These are phyloP conservation scores for Tolypocladium album DNA, from an alignment of 2,329 filamentous ascomycete genomes.

Conservation along the genomic window DNA sequence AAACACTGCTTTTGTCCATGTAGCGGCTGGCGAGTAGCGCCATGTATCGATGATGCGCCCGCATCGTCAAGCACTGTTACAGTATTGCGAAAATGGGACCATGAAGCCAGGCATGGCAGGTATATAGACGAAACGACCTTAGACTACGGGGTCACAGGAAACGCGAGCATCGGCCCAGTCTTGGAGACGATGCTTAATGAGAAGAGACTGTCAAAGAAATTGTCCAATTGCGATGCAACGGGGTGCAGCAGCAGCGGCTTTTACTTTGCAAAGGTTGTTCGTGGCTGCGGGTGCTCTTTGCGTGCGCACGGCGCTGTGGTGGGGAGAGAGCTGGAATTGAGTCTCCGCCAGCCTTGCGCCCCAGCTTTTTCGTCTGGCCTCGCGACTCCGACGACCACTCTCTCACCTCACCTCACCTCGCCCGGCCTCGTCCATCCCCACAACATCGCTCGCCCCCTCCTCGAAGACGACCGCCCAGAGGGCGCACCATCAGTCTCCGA, in stretches of 20 bases:
- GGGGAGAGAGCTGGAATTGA: neutral
- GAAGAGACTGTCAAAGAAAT: neutral
- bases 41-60: neutral
- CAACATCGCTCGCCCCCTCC: neutral
- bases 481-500: neutral
- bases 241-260: neutral
- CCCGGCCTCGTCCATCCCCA: neutral
- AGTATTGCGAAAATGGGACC: neutral
- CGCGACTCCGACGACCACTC: neutral
- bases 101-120: neutral
- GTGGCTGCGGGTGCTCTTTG: neutral
- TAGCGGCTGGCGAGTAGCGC: neutral
- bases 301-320: neutral
- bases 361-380: neutral
- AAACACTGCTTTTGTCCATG: neutral
- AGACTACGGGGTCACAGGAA: neutral
- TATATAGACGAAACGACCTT: neutral
- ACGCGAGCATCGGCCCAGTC: neutral
- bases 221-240: neutral
- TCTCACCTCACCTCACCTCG: neutral
- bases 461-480: neutral
- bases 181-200: conserved; percentile 4
- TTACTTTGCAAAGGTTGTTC: neutral
- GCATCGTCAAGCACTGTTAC: neutral
- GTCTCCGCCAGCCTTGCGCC: neutral